phyloP scores from a whole-genome alignment of 805 yeast species.

The Scheffersomyces ergatensis region DNA sequence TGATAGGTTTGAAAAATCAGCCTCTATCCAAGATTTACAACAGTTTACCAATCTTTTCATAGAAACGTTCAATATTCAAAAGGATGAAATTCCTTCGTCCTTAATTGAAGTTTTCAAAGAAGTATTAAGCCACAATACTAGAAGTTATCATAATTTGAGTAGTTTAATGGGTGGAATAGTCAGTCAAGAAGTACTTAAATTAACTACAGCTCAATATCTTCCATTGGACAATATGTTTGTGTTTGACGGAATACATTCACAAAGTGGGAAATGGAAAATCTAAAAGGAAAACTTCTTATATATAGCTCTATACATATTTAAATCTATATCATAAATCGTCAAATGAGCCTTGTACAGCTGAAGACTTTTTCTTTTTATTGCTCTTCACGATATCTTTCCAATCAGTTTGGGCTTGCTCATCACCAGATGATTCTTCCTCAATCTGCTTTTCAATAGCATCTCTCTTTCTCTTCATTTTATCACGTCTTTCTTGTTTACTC shows the following conservation, averaged over 20 bases:
- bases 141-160: conserved; percentile 55
- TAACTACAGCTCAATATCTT: conserved; percentile 73
- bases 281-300: not conserved
- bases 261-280: conserved; percentile 40
- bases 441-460: conserved; percentile 63
- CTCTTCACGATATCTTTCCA: conserved; percentile 83
- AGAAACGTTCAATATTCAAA: conserved; percentile 12
- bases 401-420: conserved; percentile 57
- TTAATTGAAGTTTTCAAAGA: conserved; percentile 24
- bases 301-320: conserved; percentile 1
- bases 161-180: conserved; percentile 82
- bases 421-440: conserved; percentile 42
- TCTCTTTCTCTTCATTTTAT: conserved; percentile 62
- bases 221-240: conserved; percentile 71
- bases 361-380: conserved; percentile 55
- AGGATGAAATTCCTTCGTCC: conserved; percentile 14
- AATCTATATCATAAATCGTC: conserved; percentile 50
- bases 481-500: conserved; percentile 58
- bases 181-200: conserved; percentile 79
- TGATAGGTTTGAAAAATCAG: conserved; percentile 12
- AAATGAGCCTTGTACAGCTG: conserved; percentile 55
- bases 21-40: conserved; percentile 17
- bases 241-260: conserved; percentile 68
- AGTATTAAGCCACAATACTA: conserved; percentile 34
- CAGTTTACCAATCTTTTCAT: conserved; percentile 17